Percentiles rank a stretch among this genome's conserved stretches.
Conservation (phyloP, 176 grass and related monocot species). For the Phyllostachys edulis region DNA sequence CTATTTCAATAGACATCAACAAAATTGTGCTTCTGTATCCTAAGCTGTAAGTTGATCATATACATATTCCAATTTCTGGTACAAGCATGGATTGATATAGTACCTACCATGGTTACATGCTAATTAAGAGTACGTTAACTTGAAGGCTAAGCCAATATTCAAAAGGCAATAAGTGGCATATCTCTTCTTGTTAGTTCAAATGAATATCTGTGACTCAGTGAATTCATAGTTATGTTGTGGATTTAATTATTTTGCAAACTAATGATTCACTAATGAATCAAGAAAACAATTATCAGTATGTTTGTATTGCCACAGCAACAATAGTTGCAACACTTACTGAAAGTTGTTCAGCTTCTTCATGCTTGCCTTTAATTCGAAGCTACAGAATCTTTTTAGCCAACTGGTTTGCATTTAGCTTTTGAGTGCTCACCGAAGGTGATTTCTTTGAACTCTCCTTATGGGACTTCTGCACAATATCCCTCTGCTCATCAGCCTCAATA, state of each 20-base stretch:
- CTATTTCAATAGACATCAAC: no score
- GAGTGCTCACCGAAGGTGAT: conserved; percentile 30
- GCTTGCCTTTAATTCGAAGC: conserved; percentile 89
- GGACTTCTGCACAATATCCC: conserved; percentile 26
- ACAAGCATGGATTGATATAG: not conserved
- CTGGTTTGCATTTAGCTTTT: conserved; percentile 82
- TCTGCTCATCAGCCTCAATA: conserved; percentile 29
- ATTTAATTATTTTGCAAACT: not conserved
- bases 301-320: conserved; percentile 26
- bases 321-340: conserved; percentile 58
- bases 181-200: not conserved
- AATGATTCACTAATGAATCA: conserved; percentile 25
- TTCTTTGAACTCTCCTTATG: conserved; percentile 39
- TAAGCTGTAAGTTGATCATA: no score
- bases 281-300: not conserved
- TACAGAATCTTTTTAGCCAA: conserved; percentile 84
- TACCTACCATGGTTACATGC: not conserved
- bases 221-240: not conserved
- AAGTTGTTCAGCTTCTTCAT: conserved; percentile 83
- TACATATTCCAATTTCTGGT: not conserved
- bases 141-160: not conserved
- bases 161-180: not conserved
- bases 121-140: not conserved
- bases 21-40: no score
- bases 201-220: not conserved